Percentiles rank a stretch among this genome's conserved stretches.
Evolutionary conservation across 2,329 filamentous ascomycete genomes (phyloP).

Genomic region (Capronia epimyces): DNA sequence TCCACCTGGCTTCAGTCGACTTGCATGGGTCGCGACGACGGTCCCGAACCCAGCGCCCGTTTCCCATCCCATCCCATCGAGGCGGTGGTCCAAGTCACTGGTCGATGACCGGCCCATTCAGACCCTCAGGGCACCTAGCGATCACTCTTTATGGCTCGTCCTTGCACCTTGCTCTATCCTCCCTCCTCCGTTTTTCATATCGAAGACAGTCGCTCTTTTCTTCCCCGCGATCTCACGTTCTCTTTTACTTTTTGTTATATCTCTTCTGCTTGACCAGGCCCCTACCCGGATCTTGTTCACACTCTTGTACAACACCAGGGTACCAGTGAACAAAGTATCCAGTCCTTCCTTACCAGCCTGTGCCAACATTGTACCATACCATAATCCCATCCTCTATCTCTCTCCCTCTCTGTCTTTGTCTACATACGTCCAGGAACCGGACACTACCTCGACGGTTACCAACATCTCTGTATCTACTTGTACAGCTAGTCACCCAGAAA

Average conservation of each 20-base stretch:
- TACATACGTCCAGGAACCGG: constrained; percentile 10
- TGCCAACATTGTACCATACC: constrained; percentile 25
- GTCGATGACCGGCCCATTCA: constrained; percentile 16
- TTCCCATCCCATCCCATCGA: constrained; percentile 18
- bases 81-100: constrained; percentile 24
- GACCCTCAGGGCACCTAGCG: constrained; percentile 25
- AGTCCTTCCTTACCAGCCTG: constrained; percentile 29
- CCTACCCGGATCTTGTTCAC: constrained; percentile 29
- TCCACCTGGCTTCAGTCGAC: constrained; percentile 21
- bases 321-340: constrained; percentile 27
- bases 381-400: constrained; percentile 13
- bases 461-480: constrained; percentile 25
- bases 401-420: background rate
- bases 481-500: constrained; percentile 16
- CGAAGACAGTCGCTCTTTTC: constrained; percentile 27
- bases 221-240: constrained; percentile 27
- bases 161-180: constrained; percentile 26
- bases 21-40: constrained; percentile 27
- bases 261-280: constrained; percentile 27
- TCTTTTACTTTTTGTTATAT: constrained; percentile 27
- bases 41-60: constrained; percentile 28
- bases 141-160: constrained; percentile 29
- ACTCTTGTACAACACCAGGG: constrained; percentile 26
- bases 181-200: constrained; percentile 28
- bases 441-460: constrained; percentile 19